Conservation (phyloP, 2,329 filamentous ascomycete genomes). For the Fusarium sp. region DNA sequence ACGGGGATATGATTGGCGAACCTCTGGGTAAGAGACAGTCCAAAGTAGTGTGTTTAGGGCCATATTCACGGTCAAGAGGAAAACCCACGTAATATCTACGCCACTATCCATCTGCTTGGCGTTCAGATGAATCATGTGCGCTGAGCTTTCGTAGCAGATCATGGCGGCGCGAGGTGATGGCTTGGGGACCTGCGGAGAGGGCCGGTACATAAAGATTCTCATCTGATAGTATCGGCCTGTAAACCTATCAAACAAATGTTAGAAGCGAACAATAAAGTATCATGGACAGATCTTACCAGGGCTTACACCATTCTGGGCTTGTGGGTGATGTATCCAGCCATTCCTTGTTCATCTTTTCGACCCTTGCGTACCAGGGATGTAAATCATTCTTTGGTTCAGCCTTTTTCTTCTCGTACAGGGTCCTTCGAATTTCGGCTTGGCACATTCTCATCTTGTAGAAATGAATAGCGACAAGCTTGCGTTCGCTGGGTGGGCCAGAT, state of each 20-base stretch:
- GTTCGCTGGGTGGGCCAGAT: conserved; percentile 75
- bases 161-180: conserved; percentile 81
- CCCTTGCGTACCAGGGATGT: conserved; percentile 86
- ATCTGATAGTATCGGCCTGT: conserved; percentile 81
- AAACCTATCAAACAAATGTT: conserved; percentile 59
- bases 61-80: conserved; percentile 89
- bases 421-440: conserved; percentile 87
- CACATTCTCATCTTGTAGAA: conserved; percentile 91
- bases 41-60: conserved; percentile 91
- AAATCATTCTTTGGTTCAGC: conserved; percentile 78
- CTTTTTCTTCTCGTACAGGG: conserved; percentile 85
- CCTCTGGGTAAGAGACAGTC: conserved; percentile 86
- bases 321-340: conserved; percentile 83
- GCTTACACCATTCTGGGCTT: conserved; percentile 75
- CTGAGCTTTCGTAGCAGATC: conserved; percentile 83
- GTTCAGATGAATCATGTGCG: conserved; percentile 83
- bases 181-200: conserved; percentile 89
- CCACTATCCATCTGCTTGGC: conserved; percentile 79
- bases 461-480: conserved; percentile 90
- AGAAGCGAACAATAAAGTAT: conserved; percentile 1
- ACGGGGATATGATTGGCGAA: conserved; percentile 75
- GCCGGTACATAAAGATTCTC: conserved; percentile 86
- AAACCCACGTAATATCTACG: conserved; percentile 92
- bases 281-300: conserved; percentile 69
- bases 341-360: conserved; percentile 78